Percentiles rank a stretch among this genome's conserved stretches.
These are phyloP conservation scores for Neurospora hispaniola DNA, from an alignment of 495 filamentous ascomycete genomes.

Conservation along the genomic window DNA sequence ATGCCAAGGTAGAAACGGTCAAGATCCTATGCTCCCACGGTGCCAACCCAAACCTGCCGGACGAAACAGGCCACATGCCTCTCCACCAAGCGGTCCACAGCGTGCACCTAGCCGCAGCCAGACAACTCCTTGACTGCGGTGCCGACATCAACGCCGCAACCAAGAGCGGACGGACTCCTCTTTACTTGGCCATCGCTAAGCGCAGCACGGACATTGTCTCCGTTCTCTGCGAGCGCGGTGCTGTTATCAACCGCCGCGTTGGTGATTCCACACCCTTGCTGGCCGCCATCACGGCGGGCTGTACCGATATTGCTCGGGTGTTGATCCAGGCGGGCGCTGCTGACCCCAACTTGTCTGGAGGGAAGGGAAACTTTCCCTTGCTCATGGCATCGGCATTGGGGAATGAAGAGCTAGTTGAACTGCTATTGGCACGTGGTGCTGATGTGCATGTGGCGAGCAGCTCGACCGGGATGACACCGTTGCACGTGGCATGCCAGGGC, in stretches of 20 bases:
- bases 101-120: constrained; percentile 5
- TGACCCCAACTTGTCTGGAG: constrained; percentile 9
- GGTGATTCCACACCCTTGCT: constrained; percentile 16
- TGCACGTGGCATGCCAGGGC: constrained; percentile 13
- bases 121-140: constrained; percentile 19
- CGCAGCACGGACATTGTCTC: constrained; percentile 12
- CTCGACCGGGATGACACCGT: constrained; percentile 4
- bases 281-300: constrained; percentile 17
- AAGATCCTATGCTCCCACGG: constrained; percentile 15
- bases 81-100: constrained; percentile 16
- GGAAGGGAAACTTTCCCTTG: constrained; percentile 4
- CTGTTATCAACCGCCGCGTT: constrained; percentile 13
- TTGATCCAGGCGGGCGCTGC: constrained; percentile 17
- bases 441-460: constrained; percentile 12
- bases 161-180: constrained; percentile 10
- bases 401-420: constrained; percentile 5
- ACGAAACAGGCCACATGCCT: constrained; percentile 15
- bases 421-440: constrained; percentile 16
- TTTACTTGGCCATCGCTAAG: constrained; percentile 18
- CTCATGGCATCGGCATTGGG: constrained; percentile 14
- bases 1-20: constrained; percentile 14
- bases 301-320: constrained; percentile 11
- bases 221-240: constrained; percentile 17
- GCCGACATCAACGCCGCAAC: constrained; percentile 15
- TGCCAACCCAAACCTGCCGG: constrained; percentile 12